Conservation (phyloP, 805 yeast genomes). For the Myxozyma mucilagina region DNA sequence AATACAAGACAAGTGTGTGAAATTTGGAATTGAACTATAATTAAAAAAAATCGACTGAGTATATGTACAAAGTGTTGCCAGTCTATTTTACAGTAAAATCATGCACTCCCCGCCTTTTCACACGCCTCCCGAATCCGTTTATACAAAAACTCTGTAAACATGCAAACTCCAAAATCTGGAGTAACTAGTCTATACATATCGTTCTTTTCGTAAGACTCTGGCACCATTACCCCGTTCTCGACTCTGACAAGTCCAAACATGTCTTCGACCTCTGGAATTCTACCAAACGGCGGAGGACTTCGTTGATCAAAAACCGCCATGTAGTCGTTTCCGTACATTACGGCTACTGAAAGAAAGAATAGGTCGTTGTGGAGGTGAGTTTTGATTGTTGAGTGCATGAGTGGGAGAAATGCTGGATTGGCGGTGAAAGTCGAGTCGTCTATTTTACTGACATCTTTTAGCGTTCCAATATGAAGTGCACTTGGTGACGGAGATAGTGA, state of each 20-base stretch:
- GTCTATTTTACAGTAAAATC: background rate
- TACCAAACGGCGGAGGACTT: conserved; percentile 60
- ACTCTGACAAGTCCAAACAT: conserved; percentile 70
- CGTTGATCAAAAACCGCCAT: conserved; percentile 75
- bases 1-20: too few relatives aligned
- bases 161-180: conserved; percentile 50
- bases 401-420: conserved; percentile 16
- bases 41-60: background rate
- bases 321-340: conserved; percentile 45
- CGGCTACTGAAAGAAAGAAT: conserved; percentile 36
- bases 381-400: conserved; percentile 29
- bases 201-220: conserved; percentile 58
- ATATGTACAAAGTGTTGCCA: background rate
- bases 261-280: conserved; percentile 71
- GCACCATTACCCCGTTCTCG: conserved; percentile 53
- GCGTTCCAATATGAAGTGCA: conserved; percentile 19
- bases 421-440: conserved; percentile 11
- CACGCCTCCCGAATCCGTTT: conserved; percentile 45
- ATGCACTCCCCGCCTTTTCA: conserved; percentile 24
- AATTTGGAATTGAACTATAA: background rate
- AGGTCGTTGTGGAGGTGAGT: conserved; percentile 38
- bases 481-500: conserved; percentile 16
- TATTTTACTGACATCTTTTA: background rate
- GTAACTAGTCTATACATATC: conserved; percentile 56
- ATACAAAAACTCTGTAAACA: conserved; percentile 53